Evolutionary conservation across 495 filamentous ascomycete genomes (phyloP), one percentile per base, ranked within the genome.

Genomic region (Schizothecium vesticola): DNA sequence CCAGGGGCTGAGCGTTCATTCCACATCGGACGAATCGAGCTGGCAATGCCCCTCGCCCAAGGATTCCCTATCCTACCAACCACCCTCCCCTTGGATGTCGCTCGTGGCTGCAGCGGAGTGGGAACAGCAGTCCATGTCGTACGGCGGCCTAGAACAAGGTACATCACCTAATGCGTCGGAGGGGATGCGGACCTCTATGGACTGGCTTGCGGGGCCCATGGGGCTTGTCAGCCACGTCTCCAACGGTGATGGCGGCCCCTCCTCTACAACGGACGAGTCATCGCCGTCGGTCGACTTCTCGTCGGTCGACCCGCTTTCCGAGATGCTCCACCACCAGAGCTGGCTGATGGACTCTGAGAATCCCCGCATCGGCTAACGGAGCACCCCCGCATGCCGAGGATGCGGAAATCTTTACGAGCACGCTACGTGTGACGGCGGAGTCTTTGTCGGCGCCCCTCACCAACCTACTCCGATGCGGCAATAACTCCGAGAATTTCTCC

Each of bases 401-500:
- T n/a, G 16, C 43, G 43, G 43, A 19, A 51, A 51, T 51, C 43
- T 16, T 51, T 51, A 51, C 16, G 43, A 51, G 43, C 19, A 51
- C 16, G 43, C 19, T 19, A 51, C n/a, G 43, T n/a, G 19, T 8
- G 43, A 33, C 31, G 43, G 43, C 43, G 43, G 43, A 51, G 43
- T 7, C 5, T 51, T 51, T 51, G 43, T 51, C 43, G 43, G 43
- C 58, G 29, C 65, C 65, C 58, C 65, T 67, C 57, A 61, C 8
- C 57, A 19, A 2, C 8, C 3, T 21, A 6, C 33, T 67, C 57
- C 57, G 57, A 26, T 67, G 13, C 61, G 28, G 65, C 10, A 51
- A 57, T 29, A 11, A 56, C 69, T 71, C 69, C 69, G 69, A 71
- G 66, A 71, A 65, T 65, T 68, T 68, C 65, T 66, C 69, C 69